phyloP scores from a whole-genome alignment of 768 basidiomycete genomes.

The Termitomyces sp. region DNA sequence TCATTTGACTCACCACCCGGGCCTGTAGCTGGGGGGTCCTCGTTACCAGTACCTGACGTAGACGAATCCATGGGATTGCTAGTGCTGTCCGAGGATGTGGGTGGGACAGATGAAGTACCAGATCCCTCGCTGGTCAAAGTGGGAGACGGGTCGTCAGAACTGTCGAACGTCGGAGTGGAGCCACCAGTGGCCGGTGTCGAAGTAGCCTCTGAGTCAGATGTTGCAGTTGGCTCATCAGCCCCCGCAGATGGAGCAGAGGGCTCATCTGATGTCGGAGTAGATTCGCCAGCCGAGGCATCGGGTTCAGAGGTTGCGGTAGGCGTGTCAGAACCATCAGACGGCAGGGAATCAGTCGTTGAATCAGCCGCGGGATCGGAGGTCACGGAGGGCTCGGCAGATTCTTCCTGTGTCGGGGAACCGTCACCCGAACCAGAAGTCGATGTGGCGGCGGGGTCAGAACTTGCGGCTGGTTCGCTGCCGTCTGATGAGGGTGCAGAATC shows the following conservation, averaged over 20 bases:
- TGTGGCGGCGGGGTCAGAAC: not conserved
- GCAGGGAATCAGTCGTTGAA: not conserved
- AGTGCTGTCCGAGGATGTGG: not conserved
- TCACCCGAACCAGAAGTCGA: not conserved
- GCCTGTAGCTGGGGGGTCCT: not conserved
- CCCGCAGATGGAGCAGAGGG: too few relatives aligned
- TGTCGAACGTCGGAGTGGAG: not conserved
- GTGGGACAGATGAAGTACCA: not conserved
- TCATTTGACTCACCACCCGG: not conserved
- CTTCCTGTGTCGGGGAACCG: not conserved
- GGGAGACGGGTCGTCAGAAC: not conserved
- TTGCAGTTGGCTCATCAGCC: not conserved
- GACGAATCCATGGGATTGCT: not conserved
- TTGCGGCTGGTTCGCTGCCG: not conserved
- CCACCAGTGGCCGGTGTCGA: not conserved
- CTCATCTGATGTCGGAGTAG: not conserved
- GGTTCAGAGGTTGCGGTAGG: not conserved
- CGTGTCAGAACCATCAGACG: not conserved
- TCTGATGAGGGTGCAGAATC: not conserved
- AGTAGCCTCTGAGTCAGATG: not conserved
- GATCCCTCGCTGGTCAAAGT: not conserved
- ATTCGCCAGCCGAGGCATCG: not conserved
- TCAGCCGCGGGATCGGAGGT: not conserved
- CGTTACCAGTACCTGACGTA: not conserved
- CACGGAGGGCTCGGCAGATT: not conserved